Evolutionary conservation across 257 asterid species (phyloP).

Genomic region (Thymus mandschuricus): DNA sequence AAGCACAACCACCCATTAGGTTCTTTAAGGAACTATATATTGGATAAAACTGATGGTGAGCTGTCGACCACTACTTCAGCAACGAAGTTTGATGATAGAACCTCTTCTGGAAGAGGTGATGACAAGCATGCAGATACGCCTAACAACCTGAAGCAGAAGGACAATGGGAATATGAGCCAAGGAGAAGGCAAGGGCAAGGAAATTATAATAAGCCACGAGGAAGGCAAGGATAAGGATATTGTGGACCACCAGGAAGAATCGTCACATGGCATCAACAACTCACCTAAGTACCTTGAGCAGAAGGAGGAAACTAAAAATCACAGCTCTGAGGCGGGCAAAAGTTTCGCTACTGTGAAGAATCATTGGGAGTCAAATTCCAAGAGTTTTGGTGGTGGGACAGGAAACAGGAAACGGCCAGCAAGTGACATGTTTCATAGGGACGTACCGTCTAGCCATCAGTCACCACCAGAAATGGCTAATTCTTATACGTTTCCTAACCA

Average conservation of each 20-base stretch:
- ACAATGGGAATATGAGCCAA: slow-evolving; percentile 28
- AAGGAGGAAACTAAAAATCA: slow-evolving; percentile 32
- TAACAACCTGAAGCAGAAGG: slow-evolving; percentile 34
- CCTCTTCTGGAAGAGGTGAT: slow-evolving; percentile 26
- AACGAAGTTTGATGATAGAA: slow-evolving; percentile 24
- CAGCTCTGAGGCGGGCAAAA: slow-evolving; percentile 36
- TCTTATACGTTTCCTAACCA: slow-evolving; percentile 22
- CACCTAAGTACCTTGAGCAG: slow-evolving; percentile 2
- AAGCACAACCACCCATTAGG: slow-evolving; percentile 57
- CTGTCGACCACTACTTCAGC: slow-evolving; percentile 26
- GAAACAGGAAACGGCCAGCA: slow-evolving; percentile 30
- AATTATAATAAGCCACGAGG: slow-evolving; percentile 31
- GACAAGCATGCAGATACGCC: slow-evolving; percentile 29
- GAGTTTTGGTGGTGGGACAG: slow-evolving; percentile 29
- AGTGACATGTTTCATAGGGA: slow-evolving; percentile 7
- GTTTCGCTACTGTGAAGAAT: slow-evolving; percentile 26
- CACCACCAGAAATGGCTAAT: slow-evolving; percentile 24
- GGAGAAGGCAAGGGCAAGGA: slow-evolving; percentile 29
- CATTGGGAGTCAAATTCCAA: slow-evolving; percentile 20
- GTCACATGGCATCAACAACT: not conserved
- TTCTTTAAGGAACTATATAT: slow-evolving; percentile 23
- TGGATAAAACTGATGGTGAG: slow-evolving; percentile 26
- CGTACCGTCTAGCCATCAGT: slow-evolving; percentile 34
- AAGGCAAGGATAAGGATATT: slow-evolving; percentile 27
- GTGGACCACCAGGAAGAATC: slow-evolving; percentile 28